phyloP scores from a whole-genome alignment of 768 basidiomycete genomes.

The Psilocybe subaeruginosa region DNA sequence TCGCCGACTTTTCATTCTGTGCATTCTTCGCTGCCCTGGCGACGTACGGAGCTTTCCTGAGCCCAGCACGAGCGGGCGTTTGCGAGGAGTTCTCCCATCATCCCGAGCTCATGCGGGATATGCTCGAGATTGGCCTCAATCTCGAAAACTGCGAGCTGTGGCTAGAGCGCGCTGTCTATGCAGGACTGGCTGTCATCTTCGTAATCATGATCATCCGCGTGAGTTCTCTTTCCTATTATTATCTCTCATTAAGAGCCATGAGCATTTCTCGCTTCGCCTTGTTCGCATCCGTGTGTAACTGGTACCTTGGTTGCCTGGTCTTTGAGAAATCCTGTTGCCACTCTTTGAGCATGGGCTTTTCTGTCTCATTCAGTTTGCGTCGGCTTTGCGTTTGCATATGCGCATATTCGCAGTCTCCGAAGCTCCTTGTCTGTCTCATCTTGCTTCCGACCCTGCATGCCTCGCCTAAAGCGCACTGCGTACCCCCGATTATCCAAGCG shows the following conservation, averaged over 20 bases:
- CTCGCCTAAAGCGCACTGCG: constrained; percentile 5
- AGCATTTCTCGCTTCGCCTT: background rate
- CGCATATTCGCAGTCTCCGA: background rate
- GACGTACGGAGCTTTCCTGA: constrained; percentile 61
- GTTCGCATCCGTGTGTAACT: background rate
- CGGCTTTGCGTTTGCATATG: background rate
- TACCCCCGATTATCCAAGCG: background rate
- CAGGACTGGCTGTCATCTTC: constrained; percentile 58
- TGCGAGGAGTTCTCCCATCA: constrained; percentile 80
- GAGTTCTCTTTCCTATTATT: constrained; percentile 28
- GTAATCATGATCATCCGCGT: constrained; percentile 70
- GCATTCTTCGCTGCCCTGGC: constrained; percentile 57
- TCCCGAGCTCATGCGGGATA: constrained; percentile 71
- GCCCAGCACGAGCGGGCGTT: constrained; percentile 56
- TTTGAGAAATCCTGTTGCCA: background rate
- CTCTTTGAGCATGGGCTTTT: background rate
- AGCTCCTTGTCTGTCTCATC: background rate
- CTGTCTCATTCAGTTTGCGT: background rate
- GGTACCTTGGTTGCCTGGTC: background rate
- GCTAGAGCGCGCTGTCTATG: constrained; percentile 69
- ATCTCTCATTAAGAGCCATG: background rate
- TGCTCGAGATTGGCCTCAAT: constrained; percentile 73
- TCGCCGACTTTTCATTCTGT: constrained; percentile 77
- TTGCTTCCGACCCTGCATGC: constrained; percentile 7
- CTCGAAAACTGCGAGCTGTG: constrained; percentile 83